Base-by-base conservation (phyloP, 805 yeast species). In the Kregervanrija fluxuum region DNA sequence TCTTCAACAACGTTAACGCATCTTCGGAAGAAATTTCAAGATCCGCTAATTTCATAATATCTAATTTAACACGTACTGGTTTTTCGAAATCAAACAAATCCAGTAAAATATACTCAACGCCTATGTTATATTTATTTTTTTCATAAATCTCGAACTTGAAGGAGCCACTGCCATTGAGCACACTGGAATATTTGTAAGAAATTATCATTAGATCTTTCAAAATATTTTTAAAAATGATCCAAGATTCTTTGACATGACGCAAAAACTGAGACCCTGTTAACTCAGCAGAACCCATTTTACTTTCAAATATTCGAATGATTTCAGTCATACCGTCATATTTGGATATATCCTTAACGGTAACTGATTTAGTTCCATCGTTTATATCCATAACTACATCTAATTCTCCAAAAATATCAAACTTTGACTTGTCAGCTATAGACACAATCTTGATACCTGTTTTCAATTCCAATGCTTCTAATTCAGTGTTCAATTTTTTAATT, bases 171-270 rank as follows among this genome's bases (percentile, higher is more conserved):
- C 28, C 31, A 15, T 32, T 17, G 1, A 47, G 33, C 3, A 11
- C 16, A 3, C 47, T 31, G 3, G 41, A 41, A 32, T 45, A 37
- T 3, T 45, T 14, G 32, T 35, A 49, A 13, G 38, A 35, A 16
- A 49, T 35, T 3, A 16, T 41, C 1, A 43, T 34, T 22, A 49
- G 33, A 14, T 47, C 53, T 15, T 41, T 47, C 53, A 50, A 49
- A 1, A 43, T 22, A 4, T 11, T 13, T 15, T 37, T 33, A 5
- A 45, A 47, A 11, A 17, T 3, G 9, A 17, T 28, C 51, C 53
- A 49, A 6, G 41, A 34, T 6, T 11, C 8, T 1, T 33, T 30
- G 6, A 47, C 28, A 22, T 22, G 28, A 22, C 28, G 28, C 28
- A 22, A 22, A 22, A 22, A 22, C 28, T 22, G 28, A 22, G 8